These are phyloP conservation scores for Macrolepiota fuliginosa DNA, from an alignment of 768 basidiomycete species.

Conservation along the genomic window DNA sequence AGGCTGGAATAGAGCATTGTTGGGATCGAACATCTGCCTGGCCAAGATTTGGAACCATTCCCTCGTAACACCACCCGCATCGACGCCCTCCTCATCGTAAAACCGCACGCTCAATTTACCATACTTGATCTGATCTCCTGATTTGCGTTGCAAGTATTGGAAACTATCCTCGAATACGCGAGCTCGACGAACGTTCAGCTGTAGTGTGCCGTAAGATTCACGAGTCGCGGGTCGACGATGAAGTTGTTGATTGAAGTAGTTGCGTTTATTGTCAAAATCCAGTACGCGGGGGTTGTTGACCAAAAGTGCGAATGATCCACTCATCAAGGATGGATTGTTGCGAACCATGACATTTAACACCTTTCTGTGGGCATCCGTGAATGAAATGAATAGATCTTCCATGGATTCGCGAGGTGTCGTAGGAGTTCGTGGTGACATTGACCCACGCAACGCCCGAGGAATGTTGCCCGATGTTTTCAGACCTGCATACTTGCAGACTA, in stretches of 20 bases:
- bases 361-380: conserved; percentile 92
- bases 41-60: conserved; percentile 99
- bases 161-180: conserved; percentile 98
- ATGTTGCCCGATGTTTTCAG: conserved; percentile 49
- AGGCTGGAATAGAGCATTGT: conserved; percentile 97
- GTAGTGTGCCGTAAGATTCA: conserved; percentile 80
- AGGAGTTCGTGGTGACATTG: conserved; percentile 69
- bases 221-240: conserved; percentile 78
- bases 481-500: conserved; percentile 94
- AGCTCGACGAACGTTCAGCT: conserved; percentile 84
- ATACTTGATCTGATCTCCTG: conserved; percentile 95
- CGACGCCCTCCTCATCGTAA: conserved; percentile 96
- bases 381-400: conserved; percentile 89
- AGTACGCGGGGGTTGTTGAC: conserved; percentile 95
- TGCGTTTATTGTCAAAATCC: conserved; percentile 99
- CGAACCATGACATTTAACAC: conserved; percentile 96
- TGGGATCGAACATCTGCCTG: conserved; percentile 98
- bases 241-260: conserved; percentile 90
- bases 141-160: conserved; percentile 84
- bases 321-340: conserved; percentile 97
- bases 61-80: conserved; percentile 96
- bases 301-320: conserved; percentile 94
- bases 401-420: conserved; percentile 70
- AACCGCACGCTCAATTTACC: conserved; percentile 97
- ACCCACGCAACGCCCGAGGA: conserved; percentile 54